Base-by-base conservation (phyloP, 2,329 filamentous ascomycete species). In the Trichoderma polysporum region DNA sequence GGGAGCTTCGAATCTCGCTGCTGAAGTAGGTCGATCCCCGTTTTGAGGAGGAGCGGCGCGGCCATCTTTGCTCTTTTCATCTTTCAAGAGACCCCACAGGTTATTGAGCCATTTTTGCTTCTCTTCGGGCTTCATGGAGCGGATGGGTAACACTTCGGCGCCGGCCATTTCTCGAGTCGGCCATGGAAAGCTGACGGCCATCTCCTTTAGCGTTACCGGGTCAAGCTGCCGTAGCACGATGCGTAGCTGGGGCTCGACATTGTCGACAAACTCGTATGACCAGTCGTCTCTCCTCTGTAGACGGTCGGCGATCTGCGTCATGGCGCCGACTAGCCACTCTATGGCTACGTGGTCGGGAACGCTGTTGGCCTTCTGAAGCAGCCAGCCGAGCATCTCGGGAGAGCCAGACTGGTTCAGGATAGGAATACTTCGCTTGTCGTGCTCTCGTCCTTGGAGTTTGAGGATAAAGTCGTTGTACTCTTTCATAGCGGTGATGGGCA, bases 181-280 rank as follows among this genome's bases (percentile, higher is more conserved):
- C 77, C 76, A 79, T 17, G 76, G 77, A 61, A 78, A 77, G 61
- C 74, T 76, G 39, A 77, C 75, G 1, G 76, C 76, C 77, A 79
- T 79, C 57, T 79, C 74, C 0, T 73, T 72, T 8, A 78, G 72
- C 0, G 76, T 78, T 1, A 73, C 54, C 8, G 71, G 69, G 37
- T 73, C 66, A 6, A 79, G 70, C 64, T 78, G 75, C 2, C 75
- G 71, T 33, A 79, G 70, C 6, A 79, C 74, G 17, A 75, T 76
- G 33, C 75, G 73, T 8, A 78, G 70, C 47, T 76, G 75, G 0
- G 75, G 73, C 45, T 74, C 73, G 56, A 78, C 70, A 45, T 76
- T 76, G 22, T 70, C 70, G 15, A 74, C 74, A 12, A 70, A 68
- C 1, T 73, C 67, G 59, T 77, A 77, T 13, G 72, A 69, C 75